Percentiles rank a stretch among this genome's conserved stretches.
Evolutionary conservation across 495 filamentous ascomycete species (phyloP).

Genomic region (Annulohypoxylon moriforme): DNA sequence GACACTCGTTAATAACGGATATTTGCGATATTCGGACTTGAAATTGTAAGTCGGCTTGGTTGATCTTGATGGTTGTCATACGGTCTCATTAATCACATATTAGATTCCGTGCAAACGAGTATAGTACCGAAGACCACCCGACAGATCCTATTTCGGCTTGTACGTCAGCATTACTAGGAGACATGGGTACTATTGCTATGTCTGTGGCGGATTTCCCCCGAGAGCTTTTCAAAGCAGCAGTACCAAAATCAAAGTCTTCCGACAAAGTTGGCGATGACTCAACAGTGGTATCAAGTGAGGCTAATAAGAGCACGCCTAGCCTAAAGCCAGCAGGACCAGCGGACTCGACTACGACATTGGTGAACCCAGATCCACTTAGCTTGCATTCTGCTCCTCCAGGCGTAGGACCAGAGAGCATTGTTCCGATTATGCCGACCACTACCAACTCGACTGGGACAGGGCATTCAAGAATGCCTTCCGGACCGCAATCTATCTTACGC

Average conservation of each 20-base stretch:
- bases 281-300: constrained; percentile 35
- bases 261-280: constrained; percentile 30
- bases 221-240: constrained; percentile 70
- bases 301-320: constrained; percentile 32
- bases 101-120: constrained; percentile 74
- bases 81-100: constrained; percentile 32
- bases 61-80: background rate
- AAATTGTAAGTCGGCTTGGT: constrained; percentile 66
- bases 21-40: constrained; percentile 70
- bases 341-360: constrained; percentile 26
- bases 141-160: constrained; percentile 78
- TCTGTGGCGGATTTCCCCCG: constrained; percentile 84
- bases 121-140: constrained; percentile 77
- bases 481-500: constrained; percentile 9
- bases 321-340: constrained; percentile 5
- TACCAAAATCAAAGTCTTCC: constrained; percentile 32
- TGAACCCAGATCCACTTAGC: constrained; percentile 23
- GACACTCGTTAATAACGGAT: constrained; percentile 69
- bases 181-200: constrained; percentile 78
- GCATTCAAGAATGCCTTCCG: constrained; percentile 35
- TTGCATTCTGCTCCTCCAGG: constrained; percentile 8
- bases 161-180: constrained; percentile 78
- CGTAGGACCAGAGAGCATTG: constrained; percentile 20
- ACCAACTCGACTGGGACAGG: constrained; percentile 7
- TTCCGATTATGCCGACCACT: constrained; percentile 19